Evolutionary conservation across 2,329 filamentous ascomycete genomes (phyloP), one percentile per base, ranked within the genome.

Genomic region (Arachnopeziza araneosa): DNA sequence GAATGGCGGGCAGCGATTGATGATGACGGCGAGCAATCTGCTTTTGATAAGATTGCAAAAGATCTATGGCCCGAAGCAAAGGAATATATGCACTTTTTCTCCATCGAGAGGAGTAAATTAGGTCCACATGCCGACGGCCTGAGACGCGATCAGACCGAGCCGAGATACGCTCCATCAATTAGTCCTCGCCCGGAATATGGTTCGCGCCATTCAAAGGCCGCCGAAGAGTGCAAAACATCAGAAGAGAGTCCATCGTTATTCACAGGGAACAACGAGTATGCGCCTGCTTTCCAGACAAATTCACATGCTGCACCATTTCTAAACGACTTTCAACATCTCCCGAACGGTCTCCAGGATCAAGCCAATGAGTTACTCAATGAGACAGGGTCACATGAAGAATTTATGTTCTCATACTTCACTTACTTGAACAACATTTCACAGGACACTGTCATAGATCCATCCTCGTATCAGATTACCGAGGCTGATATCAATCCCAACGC

Each of bases 1-100:
- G 59, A 57, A 22, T 60, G 59, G 60, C 52, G 57, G 10, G 53
- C 24, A n/a, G 57, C 50, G 32, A 61, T 61, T 54, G 32, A 19
- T 56, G 56, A 61, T 56, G 56, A 61, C 22, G 55, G 24, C 19
- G 56, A 58, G 36, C 32, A 14, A 24, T 21, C 24, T 50, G 53
- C 56, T 48, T 56, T 61, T 26, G 57, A 61, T 22, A 51, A 57
- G 52, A 56, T 61, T 17, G 60, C 56, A 26, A 50, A 53, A 44
- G 24, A 22, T 26, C 53, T 59, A 17, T 61, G 56, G 60, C 60
- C 60, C 24, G 60, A 61, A 54, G 60, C 56, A 53, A 56, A 59
- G 24, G 53, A 61, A 32, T 56, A 56, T 19, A 50, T 59, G 60
- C 56, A 61, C 30, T 60, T 60, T 44, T 24, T 60, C 50, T 55